phyloP scores from a whole-genome alignment of 2,329 filamentous ascomycete genomes.

The Apiospora arundinis region DNA sequence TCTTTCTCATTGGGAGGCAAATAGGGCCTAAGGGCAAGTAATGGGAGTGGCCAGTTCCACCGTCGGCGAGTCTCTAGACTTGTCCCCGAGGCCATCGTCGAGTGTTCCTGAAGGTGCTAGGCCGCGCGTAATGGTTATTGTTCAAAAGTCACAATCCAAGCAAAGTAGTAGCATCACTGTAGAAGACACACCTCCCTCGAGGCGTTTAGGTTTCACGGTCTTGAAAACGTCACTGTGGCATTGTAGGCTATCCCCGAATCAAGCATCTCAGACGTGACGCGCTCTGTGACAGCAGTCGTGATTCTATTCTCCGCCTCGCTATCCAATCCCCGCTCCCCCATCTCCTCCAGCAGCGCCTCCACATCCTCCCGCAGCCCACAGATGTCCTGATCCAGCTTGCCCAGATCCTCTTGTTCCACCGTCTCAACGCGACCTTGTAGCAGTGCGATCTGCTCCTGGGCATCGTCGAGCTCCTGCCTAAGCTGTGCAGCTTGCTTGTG shows the following conservation, averaged over 20 bases:
- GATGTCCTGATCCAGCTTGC: constrained; percentile 4
- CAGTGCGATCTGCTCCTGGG: constrained; percentile 4
- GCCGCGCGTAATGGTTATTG: too few relatives aligned
- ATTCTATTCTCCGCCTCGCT: constrained; percentile 8
- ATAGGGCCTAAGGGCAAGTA: too few relatives aligned
- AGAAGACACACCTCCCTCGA: not conserved
- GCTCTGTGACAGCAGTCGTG: not conserved
- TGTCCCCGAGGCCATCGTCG: too few relatives aligned
- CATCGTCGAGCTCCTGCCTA: not conserved
- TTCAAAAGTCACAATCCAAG: not conserved
- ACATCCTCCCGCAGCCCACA: constrained; percentile 12
- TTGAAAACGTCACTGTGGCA: constrained; percentile 12
- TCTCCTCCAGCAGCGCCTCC: not conserved
- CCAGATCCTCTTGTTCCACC: constrained; percentile 7
- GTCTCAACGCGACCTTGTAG: not conserved
- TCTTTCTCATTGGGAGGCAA: too few relatives aligned
- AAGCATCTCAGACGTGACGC: constrained; percentile 5
- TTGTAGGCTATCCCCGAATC: constrained; percentile 8
- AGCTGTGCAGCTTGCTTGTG: not conserved
- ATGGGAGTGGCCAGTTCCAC: too few relatives aligned
- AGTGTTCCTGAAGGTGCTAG: too few relatives aligned
- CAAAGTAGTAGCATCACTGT: not conserved
- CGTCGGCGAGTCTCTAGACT: too few relatives aligned
- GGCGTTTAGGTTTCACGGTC: not conserved
- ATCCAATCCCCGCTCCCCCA: not conserved